Conservation (phyloP, 2,329 filamentous ascomycete species). For the Lecanicillium sp. region DNA sequence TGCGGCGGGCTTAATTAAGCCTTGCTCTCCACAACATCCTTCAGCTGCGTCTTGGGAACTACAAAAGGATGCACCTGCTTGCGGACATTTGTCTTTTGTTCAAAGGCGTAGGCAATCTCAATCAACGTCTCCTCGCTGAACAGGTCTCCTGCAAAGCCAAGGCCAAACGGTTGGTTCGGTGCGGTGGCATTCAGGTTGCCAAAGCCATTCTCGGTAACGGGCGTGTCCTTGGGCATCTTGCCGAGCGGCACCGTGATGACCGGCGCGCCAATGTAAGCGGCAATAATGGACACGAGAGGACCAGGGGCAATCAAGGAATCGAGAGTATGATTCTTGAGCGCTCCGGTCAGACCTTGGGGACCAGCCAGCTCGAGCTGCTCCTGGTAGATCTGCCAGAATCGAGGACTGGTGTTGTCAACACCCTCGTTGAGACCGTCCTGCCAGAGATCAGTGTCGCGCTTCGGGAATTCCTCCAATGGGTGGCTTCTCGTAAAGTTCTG, state of each 20-base stretch:
- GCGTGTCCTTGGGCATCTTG: slow-evolving; percentile 42
- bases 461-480: slow-evolving; percentile 46
- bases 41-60: slow-evolving; percentile 22
- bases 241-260: slow-evolving; percentile 56
- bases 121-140: slow-evolving; percentile 56
- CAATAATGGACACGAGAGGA: slow-evolving; percentile 34
- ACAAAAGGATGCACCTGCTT: slow-evolving; percentile 19
- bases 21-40: slow-evolving; percentile 18
- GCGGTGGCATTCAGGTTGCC: slow-evolving; percentile 43
- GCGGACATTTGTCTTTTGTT: slow-evolving; percentile 43
- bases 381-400: slow-evolving; percentile 50
- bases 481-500: slow-evolving; percentile 44
- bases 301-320: slow-evolving; percentile 55
- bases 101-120: slow-evolving; percentile 60
- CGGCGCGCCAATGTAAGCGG: slow-evolving; percentile 51
- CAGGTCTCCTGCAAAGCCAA: slow-evolving; percentile 51
- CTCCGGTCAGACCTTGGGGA: slow-evolving; percentile 49
- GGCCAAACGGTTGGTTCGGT: slow-evolving; percentile 53
- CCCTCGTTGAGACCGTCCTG: slow-evolving; percentile 43
- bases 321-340: slow-evolving; percentile 43
- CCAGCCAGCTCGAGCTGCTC: slow-evolving; percentile 45
- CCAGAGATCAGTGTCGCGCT: slow-evolving; percentile 48
- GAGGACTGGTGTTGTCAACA: slow-evolving; percentile 45
- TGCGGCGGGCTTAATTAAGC: no score
- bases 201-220: slow-evolving; percentile 34